These are phyloP conservation scores for Cryptococcus jaspeensis DNA, from an alignment of 1,284 basidiomycete species.

Conservation along the genomic window DNA sequence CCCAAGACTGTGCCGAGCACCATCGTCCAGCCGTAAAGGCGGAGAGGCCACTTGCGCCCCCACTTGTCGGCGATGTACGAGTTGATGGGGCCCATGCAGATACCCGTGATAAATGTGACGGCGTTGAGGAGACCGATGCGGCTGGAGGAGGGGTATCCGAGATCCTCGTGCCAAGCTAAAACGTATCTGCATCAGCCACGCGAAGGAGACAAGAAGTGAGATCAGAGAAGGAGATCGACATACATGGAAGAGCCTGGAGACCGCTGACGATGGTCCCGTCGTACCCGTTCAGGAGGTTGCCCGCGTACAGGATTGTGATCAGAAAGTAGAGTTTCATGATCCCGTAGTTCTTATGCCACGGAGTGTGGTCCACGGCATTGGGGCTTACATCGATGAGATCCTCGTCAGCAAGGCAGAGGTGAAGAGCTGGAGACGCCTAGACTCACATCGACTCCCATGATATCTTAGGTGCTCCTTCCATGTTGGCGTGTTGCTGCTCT, in stretches of 20 bases:
- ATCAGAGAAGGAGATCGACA: no score
- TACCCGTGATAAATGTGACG: constrained; percentile 9
- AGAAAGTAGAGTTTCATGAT: not conserved
- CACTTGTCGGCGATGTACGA: constrained; percentile 8
- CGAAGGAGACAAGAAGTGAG: not conserved
- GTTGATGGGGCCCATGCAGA: constrained; percentile 12
- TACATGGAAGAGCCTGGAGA: constrained; percentile 8
- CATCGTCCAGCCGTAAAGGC: constrained; percentile 7
- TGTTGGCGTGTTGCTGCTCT: no score
- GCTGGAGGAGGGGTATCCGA: constrained; percentile 8
- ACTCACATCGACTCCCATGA: no score
- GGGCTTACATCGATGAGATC: not conserved
- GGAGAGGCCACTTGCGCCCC: constrained; percentile 10
- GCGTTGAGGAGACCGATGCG: constrained; percentile 12
- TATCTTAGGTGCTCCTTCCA: no score
- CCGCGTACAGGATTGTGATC: constrained; percentile 11
- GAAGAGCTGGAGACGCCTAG: no score
- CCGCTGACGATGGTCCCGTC: constrained; percentile 15
- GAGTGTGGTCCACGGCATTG: constrained; percentile 2
- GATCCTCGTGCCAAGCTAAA: constrained; percentile 8
- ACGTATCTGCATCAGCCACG: not conserved
- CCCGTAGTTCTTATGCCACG: constrained; percentile 3
- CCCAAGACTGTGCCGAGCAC: constrained; percentile 9
- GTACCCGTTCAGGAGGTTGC: constrained; percentile 13
- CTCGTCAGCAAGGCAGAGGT: no score